Base-by-base conservation (phyloP, 2,329 filamentous ascomycete genomes). In the Trichoderma afroharzianum region DNA sequence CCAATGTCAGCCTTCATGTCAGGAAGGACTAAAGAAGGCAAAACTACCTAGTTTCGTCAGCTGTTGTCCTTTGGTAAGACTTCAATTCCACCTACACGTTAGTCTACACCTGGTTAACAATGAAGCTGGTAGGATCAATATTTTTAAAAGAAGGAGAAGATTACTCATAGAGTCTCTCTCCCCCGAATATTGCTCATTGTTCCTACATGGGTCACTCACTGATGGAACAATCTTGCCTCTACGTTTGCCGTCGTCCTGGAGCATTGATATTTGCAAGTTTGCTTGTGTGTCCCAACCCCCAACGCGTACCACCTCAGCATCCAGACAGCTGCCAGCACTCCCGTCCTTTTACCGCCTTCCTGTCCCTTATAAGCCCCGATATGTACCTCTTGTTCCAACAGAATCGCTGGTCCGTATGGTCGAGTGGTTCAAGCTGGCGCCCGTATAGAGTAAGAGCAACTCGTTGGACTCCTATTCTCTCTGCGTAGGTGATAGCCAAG, bases 401-500 rank as follows among this genome's bases (percentile, higher is more conserved):
- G 24, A 68, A 21, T n/a, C n/a, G n/a, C 39, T 7, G 4, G n/a
- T 47, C 66, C 8, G 36, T 12, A 32, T 68, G 57, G 55, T 61
- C 55, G 28, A 68, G 66, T 32, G 66, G 66, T 67, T 47, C 55
- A 47, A 61, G 18, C 66, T 39, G 26, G 9, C 66, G 39, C 53
- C 57, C 53, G 66, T 68, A 61, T 68, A 68, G 63, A 66, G 64
- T 59, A 43, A 68, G 53, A 68, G 64, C 53, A 68, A 59, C 64
- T 68, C 64, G 64, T 68, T 79, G 77, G 78, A 76, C 78, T 80
- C 79, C 78, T 80, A 79, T 76, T 73, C 73, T 64, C 68, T 33
- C 62, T 70, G 72, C 73, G 72, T 78, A 78, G 75, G 75, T 68
- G 76, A 73, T 50, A 80, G 79, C 77, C 79, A 80, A 80, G 77